These are phyloP conservation scores for Amanita brunnescens DNA, from an alignment of 768 basidiomycete species.

Conservation along the genomic window DNA sequence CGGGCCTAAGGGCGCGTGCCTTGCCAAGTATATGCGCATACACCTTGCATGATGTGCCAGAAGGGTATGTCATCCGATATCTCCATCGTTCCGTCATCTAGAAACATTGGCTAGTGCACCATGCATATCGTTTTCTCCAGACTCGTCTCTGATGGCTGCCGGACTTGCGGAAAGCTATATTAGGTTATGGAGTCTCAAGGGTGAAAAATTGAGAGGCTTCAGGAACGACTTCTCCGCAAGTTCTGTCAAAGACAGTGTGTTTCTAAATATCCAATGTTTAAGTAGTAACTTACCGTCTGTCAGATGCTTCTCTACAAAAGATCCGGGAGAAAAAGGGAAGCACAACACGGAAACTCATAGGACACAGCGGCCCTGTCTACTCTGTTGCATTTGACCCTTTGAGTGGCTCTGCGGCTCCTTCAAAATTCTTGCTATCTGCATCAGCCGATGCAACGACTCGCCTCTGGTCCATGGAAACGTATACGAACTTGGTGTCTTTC, in stretches of 20 bases:
- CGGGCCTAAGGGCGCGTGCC: slow-evolving; percentile 49
- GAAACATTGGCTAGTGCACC: slow-evolving; percentile 49
- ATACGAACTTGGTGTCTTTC: slow-evolving; percentile 89
- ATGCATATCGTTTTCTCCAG: slow-evolving; percentile 81
- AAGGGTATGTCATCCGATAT: slow-evolving; percentile 55
- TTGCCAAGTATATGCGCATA: slow-evolving; percentile 93
- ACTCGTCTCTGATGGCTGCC: slow-evolving; percentile 87
- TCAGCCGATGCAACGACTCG: slow-evolving; percentile 90
- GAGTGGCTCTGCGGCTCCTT: slow-evolving; percentile 76
- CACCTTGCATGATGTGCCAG: slow-evolving; percentile 90
- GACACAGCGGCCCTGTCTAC: slow-evolving; percentile 96
- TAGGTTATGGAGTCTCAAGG: slow-evolving; percentile 89
- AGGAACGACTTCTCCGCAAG: slow-evolving; percentile 67
- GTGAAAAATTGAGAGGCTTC: slow-evolving; percentile 73
- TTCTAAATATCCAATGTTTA: background rate
- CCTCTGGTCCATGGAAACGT: slow-evolving; percentile 93
- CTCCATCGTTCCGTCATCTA: slow-evolving; percentile 4
- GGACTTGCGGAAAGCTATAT: slow-evolving; percentile 96
- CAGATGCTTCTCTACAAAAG: slow-evolving; percentile 53
- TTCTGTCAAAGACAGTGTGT: slow-evolving; percentile 63
- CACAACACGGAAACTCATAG: slow-evolving; percentile 90
- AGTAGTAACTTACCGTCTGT: background rate
- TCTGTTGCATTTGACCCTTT: slow-evolving; percentile 90
- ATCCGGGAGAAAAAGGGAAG: slow-evolving; percentile 75
- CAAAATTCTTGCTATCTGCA: slow-evolving; percentile 81